Evolutionary conservation across 1,139 yeast species (phyloP).

Genomic region (Neolecta irregularis): DNA sequence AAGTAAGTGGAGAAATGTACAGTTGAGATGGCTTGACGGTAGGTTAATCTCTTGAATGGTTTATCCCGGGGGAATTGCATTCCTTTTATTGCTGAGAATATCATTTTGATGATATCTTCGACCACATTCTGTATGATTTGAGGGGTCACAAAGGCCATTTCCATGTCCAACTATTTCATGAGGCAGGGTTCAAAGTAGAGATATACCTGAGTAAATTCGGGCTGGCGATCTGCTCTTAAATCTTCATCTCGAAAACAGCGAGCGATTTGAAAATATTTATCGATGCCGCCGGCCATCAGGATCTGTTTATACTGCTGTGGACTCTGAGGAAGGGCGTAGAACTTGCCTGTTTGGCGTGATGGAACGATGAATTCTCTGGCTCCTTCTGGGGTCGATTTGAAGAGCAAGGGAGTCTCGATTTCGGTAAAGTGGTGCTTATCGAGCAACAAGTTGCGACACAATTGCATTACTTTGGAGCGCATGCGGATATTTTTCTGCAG

Average conservation of each 20-base stretch:
- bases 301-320: conserved; percentile 96
- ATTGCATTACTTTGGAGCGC: conserved; percentile 51
- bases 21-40: conserved; percentile 53
- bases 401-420: conserved; percentile 80
- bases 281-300: conserved; percentile 84
- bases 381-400: conserved; percentile 96
- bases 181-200: too few relatives aligned
- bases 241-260: conserved; percentile 93
- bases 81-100: conserved; percentile 40
- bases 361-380: conserved; percentile 94
- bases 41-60: conserved; percentile 35
- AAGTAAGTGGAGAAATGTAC: too few relatives aligned
- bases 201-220: conserved; percentile 97
- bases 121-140: conserved; percentile 53
- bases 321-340: conserved; percentile 89
- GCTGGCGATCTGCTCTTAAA: conserved; percentile 85
- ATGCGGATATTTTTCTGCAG: conserved; percentile 32
- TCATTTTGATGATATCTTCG: conserved; percentile 37
- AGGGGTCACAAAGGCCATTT: conserved; percentile 68
- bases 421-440: conserved; percentile 50
- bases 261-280: conserved; percentile 77
- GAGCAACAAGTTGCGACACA: too few relatives aligned
- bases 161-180: conserved; percentile 80
- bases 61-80: conserved; percentile 9
- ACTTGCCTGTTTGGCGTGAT: conserved; percentile 42